phyloP scores from a whole-genome alignment of 2,329 filamentous ascomycete species.

The Arachnopeziza araneosa region DNA sequence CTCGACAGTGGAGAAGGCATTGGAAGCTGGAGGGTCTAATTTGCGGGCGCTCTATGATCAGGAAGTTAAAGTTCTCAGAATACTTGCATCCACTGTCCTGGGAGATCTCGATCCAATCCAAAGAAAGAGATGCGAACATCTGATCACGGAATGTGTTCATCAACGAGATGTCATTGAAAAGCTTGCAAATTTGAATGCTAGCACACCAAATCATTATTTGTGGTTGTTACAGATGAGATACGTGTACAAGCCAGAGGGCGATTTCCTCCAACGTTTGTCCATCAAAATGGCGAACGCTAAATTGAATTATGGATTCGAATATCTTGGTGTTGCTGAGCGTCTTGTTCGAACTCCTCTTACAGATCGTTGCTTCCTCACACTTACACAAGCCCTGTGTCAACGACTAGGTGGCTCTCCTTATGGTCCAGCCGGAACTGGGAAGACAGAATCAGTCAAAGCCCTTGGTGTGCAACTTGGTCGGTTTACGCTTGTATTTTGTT shows the following conservation, averaged over 20 bases:
- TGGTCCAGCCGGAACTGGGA: constrained; percentile 94
- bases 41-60: constrained; percentile 70
- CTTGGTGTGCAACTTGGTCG: constrained; percentile 92
- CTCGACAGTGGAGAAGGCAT: constrained; percentile 71
- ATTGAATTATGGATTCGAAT: constrained; percentile 96
- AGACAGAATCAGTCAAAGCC: constrained; percentile 98
- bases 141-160: constrained; percentile 98
- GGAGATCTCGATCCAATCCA: constrained; percentile 82
- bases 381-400: constrained; percentile 93
- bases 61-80: constrained; percentile 76
- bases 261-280: constrained; percentile 73
- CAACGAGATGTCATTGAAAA: constrained; percentile 92
- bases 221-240: constrained; percentile 99
- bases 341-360: constrained; percentile 95
- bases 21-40: constrained; percentile 64
- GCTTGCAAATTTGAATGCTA: constrained; percentile 70
- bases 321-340: constrained; percentile 90
- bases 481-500: constrained; percentile 98
- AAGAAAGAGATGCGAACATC: constrained; percentile 94
- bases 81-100: constrained; percentile 84
- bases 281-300: constrained; percentile 97
- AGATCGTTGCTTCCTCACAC: constrained; percentile 95
- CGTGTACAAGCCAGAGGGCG: constrained; percentile 76
- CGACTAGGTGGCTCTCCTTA: constrained; percentile 95
- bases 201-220: constrained; percentile 71